phyloP scores from a whole-genome alignment of 2,329 filamentous ascomycete genomes.

The Arthrobotrys musiformis region DNA sequence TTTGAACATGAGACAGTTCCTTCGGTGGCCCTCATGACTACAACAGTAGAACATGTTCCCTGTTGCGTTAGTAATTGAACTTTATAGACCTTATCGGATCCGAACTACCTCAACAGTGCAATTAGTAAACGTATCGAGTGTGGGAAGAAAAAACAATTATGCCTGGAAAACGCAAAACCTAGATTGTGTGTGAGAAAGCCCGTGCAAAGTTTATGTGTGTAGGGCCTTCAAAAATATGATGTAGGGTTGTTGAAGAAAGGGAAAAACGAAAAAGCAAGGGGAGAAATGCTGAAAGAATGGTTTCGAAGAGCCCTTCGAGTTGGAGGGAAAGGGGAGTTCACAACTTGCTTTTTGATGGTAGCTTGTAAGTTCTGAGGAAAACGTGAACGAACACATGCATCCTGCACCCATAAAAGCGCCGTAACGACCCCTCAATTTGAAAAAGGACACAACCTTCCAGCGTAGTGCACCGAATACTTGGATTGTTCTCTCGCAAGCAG shows the following conservation, averaged over 20 bases:
- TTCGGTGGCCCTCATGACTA: conserved; percentile 51
- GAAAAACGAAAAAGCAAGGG: conserved; percentile 38
- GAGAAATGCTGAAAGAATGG: conserved; percentile 5
- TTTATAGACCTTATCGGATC: conserved; percentile 51
- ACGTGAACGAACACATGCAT: conserved; percentile 40
- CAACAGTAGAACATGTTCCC: conserved; percentile 31
- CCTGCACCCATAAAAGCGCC: conserved; percentile 52
- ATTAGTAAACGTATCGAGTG: conserved; percentile 26
- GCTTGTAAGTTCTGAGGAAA: conserved; percentile 33
- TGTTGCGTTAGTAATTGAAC: conserved; percentile 54
- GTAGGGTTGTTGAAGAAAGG: conserved; percentile 19
- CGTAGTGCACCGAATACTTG: conserved; percentile 48
- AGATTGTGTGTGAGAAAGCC: conserved; percentile 28
- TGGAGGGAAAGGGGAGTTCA: conserved; percentile 19
- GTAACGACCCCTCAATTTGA: conserved; percentile 48
- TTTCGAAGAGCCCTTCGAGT: conserved; percentile 16
- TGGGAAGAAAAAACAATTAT: conserved; percentile 26
- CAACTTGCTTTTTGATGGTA: conserved; percentile 36
- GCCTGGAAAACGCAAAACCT: conserved; percentile 37
- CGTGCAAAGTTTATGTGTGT: conserved; percentile 37
- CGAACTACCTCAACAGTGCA: conserved; percentile 25
- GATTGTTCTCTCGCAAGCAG: conserved; percentile 44
- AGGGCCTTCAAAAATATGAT: conserved; percentile 22
- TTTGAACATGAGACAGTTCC: conserved; percentile 54
- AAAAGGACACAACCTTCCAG: conserved; percentile 39